Percentiles rank a stretch among this genome's conserved stretches.
Conservation (phyloP, 2,329 filamentous ascomycete genomes). For the Cercospora brassicicola region DNA sequence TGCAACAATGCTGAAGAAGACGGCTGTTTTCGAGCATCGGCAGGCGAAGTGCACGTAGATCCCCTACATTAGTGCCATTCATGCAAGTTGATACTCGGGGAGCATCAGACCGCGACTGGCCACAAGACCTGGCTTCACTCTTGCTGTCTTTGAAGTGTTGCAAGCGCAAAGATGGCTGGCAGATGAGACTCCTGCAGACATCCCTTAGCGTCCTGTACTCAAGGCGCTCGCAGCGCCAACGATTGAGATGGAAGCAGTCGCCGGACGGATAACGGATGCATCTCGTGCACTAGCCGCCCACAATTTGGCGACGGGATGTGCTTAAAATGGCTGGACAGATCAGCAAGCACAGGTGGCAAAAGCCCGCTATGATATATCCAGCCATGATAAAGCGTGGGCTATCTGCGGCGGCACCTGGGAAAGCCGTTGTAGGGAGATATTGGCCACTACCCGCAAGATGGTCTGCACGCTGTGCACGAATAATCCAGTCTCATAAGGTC, state of each 20-base stretch:
- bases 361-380: background rate
- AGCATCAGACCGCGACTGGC: background rate
- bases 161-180: background rate
- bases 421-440: background rate
- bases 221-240: background rate
- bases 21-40: background rate
- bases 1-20: background rate
- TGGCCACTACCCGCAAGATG: background rate
- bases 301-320: background rate
- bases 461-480: background rate
- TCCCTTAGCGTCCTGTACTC: background rate
- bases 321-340: background rate
- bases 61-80: background rate
- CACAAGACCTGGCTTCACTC: background rate
- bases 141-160: background rate
- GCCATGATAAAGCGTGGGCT: background rate
- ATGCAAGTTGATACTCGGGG: background rate
- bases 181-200: constrained; percentile 7
- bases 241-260: background rate
- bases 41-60: background rate
- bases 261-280: background rate
- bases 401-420: background rate
- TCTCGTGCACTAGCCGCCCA: background rate
- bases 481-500: background rate
- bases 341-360: background rate